phyloP scores from a whole-genome alignment of 2,329 filamentous ascomycete genomes.

The Aspergillus tanneri region DNA sequence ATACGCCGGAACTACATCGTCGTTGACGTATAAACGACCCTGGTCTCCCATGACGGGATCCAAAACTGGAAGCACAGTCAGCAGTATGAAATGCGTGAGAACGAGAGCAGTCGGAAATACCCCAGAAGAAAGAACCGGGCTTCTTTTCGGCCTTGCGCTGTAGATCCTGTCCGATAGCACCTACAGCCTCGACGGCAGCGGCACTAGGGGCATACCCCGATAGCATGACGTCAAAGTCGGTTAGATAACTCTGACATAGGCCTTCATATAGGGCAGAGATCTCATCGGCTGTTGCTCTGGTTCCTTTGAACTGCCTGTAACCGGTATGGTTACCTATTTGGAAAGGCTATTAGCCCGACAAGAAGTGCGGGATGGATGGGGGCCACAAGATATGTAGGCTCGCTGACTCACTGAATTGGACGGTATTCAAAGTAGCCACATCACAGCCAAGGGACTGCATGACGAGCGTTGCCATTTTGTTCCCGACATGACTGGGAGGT shows the following conservation, averaged over 20 bases:
- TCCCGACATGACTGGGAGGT: constrained; percentile 79
- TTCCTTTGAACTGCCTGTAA: constrained; percentile 85
- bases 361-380: not conserved
- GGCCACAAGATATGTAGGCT: not conserved
- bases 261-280: constrained; percentile 83
- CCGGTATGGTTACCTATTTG: constrained; percentile 85
- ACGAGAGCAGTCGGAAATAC: constrained; percentile 37
- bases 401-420: constrained; percentile 80
- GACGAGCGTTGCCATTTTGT: constrained; percentile 93
- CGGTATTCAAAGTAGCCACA: constrained; percentile 90
- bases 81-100: constrained; percentile 5
- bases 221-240: constrained; percentile 89
- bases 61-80: constrained; percentile 57
- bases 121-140: constrained; percentile 86
- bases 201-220: constrained; percentile 93
- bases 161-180: constrained; percentile 77
- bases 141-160: constrained; percentile 61
- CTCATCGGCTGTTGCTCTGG: constrained; percentile 74
- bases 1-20: constrained; percentile 89
- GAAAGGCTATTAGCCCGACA: constrained; percentile 2
- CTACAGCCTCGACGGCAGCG: constrained; percentile 77
- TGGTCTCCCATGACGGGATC: constrained; percentile 99
- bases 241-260: constrained; percentile 76
- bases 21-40: constrained; percentile 83
- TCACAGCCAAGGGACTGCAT: constrained; percentile 93